These are phyloP conservation scores for Pseudogymnoascus sp. DNA, from an alignment of 2,329 filamentous ascomycete species.

Conservation along the genomic window DNA sequence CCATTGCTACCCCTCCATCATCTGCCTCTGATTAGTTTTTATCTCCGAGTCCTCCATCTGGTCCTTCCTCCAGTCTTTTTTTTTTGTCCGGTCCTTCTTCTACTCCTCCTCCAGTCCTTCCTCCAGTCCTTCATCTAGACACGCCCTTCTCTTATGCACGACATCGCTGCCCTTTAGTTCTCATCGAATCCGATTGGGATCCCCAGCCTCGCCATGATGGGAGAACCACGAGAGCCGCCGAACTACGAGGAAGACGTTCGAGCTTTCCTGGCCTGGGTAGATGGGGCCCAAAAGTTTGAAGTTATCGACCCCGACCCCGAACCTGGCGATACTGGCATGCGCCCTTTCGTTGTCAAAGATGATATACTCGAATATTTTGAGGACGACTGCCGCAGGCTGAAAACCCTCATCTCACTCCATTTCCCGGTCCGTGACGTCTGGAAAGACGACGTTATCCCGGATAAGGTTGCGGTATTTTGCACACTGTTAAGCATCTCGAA, in stretches of 20 bases:
- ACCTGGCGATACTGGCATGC: not conserved
- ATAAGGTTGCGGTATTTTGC: slow-evolving; percentile 20
- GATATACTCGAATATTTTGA: slow-evolving; percentile 17
- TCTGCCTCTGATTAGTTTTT: no score
- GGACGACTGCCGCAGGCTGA: slow-evolving; percentile 14
- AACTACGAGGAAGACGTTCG: slow-evolving; percentile 16
- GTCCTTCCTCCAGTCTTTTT: no score
- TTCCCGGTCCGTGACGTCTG: slow-evolving; percentile 15
- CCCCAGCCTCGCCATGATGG: slow-evolving; percentile 14
- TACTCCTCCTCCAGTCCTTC: no score
- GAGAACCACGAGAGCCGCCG: slow-evolving; percentile 17
- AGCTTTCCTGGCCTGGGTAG: slow-evolving; percentile 18
- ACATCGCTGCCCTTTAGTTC: no score
- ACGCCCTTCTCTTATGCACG: no score
- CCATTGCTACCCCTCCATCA: no score
- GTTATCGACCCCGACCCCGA: slow-evolving; percentile 10
- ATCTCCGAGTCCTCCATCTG: no score
- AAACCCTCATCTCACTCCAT: slow-evolving; percentile 18
- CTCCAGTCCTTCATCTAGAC: no score
- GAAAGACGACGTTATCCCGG: slow-evolving; percentile 18
- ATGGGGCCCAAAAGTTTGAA: not conserved
- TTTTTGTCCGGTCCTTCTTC: no score
- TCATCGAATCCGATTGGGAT: no score
- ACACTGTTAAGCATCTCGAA: slow-evolving; percentile 16
- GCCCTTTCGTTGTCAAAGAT: slow-evolving; percentile 9